These are phyloP conservation scores for Blastocystis sp. DNA, from an alignment of 352 stramenopile genomes.

Conservation along the genomic window DNA sequence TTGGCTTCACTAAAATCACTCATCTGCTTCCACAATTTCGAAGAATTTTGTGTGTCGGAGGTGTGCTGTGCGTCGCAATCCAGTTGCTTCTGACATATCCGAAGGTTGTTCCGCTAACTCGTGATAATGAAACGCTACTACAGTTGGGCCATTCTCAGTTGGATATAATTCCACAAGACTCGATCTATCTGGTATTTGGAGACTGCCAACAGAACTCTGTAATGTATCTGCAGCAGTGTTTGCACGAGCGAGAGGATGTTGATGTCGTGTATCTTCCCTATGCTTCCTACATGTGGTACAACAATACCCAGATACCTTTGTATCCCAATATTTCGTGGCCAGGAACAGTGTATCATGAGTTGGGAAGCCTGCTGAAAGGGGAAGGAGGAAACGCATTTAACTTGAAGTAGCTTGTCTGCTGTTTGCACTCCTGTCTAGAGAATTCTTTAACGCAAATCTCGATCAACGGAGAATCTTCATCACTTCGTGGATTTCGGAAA, in stretches of 20 bases:
- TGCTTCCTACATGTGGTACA: constrained; percentile 60
- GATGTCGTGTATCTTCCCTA: constrained; percentile 52
- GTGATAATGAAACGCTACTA: constrained; percentile 14
- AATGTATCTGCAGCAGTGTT: constrained; percentile 38
- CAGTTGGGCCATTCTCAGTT: neutral
- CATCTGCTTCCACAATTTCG: neutral
- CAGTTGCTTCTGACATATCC: neutral
- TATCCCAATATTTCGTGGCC: constrained; percentile 8
- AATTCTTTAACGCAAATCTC: constrained; percentile 41
- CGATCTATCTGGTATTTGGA: constrained; percentile 7
- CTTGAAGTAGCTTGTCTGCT: neutral
- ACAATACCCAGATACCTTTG: neutral
- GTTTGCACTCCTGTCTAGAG: neutral
- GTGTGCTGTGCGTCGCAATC: neutral
- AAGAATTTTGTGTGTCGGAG: neutral
- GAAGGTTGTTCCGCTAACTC: neutral
- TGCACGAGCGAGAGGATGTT: neutral
- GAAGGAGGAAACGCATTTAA: constrained; percentile 42
- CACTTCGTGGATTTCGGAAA: neutral
- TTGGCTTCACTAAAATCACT: neutral
- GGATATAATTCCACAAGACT: neutral
- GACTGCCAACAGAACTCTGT: constrained; percentile 27
- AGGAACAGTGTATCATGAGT: constrained; percentile 30
- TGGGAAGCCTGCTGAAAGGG: constrained; percentile 31
- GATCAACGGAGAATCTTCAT: neutral